Percentiles rank a stretch among this genome's conserved stretches.
Evolutionary conservation across 441 rosid species (phyloP).

Genomic region (Aquilaria agallochum): DNA sequence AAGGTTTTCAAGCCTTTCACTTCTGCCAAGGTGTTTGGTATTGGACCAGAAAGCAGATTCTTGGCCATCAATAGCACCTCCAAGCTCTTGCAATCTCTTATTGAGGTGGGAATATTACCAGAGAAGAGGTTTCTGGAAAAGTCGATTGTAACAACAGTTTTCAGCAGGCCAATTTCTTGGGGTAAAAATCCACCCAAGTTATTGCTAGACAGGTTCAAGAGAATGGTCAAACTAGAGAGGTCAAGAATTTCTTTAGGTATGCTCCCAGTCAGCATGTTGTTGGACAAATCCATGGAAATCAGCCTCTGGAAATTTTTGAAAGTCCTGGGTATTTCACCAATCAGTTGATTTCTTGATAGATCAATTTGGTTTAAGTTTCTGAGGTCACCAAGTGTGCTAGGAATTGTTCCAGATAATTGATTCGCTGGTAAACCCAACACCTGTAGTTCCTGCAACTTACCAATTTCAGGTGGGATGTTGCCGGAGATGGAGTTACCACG

Average conservation of each 20-base stretch:
- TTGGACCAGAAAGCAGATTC: conserved; percentile 32
- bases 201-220: conserved; percentile 41
- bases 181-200: conserved; percentile 31
- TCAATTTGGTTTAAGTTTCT: conserved; percentile 28
- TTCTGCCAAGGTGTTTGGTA: conserved; percentile 33
- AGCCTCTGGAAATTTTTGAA: conserved; percentile 33
- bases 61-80: conserved; percentile 34
- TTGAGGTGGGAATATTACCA: conserved; percentile 37
- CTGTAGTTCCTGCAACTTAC: conserved; percentile 30
- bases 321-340: conserved; percentile 30
- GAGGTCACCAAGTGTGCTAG: conserved; percentile 32
- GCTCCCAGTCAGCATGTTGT: conserved; percentile 41
- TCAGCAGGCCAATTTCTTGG: conserved; percentile 25
- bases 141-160: conserved; percentile 33
- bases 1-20: conserved; percentile 37
- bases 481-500: conserved; percentile 36
- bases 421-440: conserved; percentile 34
- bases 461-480: conserved; percentile 37
- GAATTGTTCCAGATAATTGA: conserved; percentile 33
- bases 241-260: conserved; percentile 38
- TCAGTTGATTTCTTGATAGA: conserved; percentile 37
- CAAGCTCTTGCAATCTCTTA: conserved; percentile 41
- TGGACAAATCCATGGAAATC: conserved; percentile 43
- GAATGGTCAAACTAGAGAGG: conserved; percentile 30
- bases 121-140: conserved; percentile 35